A percentile compares a stretch with the other conserved stretches of the same genome.
Evolutionary conservation across 2,329 filamentous ascomycete species (phyloP).

Genomic region (Fusarium pininemorale): DNA sequence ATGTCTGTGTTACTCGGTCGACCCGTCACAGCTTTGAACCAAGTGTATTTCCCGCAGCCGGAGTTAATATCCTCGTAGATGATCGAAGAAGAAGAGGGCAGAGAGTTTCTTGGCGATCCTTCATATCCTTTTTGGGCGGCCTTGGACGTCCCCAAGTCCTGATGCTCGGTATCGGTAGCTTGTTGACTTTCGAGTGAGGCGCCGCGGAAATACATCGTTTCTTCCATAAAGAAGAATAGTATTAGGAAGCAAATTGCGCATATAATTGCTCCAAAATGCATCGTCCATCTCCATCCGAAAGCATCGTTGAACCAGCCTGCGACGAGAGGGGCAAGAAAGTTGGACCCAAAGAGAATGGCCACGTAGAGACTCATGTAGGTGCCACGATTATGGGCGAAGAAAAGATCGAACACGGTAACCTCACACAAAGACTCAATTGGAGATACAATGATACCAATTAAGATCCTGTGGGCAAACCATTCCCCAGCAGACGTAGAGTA

Average conservation of each 20-base stretch:
- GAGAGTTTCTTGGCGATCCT: neutral
- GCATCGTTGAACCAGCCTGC: neutral
- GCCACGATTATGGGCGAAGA: neutral
- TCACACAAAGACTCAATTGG: neutral
- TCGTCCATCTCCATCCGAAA: neutral
- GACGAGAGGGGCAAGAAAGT: neutral
- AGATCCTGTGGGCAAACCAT: neutral
- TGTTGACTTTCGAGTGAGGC: neutral
- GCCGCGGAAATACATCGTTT: neutral
- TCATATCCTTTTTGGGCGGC: neutral
- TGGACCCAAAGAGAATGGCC: neutral
- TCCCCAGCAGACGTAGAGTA: neutral
- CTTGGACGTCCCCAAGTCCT: neutral
- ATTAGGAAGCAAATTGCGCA: neutral
- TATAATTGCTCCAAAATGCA: neutral
- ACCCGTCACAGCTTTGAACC: neutral
- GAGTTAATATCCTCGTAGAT: neutral
- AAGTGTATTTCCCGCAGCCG: neutral
- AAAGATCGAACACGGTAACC: neutral
- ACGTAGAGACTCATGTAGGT: slow-evolving; percentile 6
- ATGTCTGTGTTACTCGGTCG: neutral
- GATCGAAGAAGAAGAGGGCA: neutral
- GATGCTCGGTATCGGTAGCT: neutral
- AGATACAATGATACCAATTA: neutral
- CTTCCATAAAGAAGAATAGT: slow-evolving; percentile 1